Evolutionary conservation across 768 basidiomycete genomes (phyloP).

Genomic region (Sporobolomyces phaffii): DNA sequence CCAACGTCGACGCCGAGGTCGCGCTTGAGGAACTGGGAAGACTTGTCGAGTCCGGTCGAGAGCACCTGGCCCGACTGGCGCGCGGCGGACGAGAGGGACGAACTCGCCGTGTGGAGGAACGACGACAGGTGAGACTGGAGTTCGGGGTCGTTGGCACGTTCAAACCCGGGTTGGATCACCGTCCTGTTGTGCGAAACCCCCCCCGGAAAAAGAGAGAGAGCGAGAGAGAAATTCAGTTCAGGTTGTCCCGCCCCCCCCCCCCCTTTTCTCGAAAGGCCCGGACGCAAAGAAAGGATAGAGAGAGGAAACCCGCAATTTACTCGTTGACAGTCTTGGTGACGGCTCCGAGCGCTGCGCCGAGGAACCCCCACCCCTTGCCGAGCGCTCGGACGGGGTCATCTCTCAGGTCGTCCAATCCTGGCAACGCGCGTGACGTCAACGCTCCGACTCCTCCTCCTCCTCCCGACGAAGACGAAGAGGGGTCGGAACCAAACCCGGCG

Average conservation of each 20-base stretch:
- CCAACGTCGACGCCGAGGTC: constrained; percentile 75
- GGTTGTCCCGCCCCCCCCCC: too few species aligned
- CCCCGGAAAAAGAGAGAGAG: neutral
- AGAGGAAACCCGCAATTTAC: constrained; percentile 13
- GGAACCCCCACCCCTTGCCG: constrained; percentile 92
- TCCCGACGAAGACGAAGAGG: neutral
- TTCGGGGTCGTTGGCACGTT: constrained; percentile 70
- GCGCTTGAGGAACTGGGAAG: constrained; percentile 69
- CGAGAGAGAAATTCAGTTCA: neutral
- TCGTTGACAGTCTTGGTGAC: constrained; percentile 74
- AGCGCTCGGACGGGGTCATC: constrained; percentile 78
- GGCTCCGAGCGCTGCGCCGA: constrained; percentile 73
- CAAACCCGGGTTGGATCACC: constrained; percentile 84
- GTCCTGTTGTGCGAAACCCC: too few species aligned
- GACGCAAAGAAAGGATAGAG: neutral
- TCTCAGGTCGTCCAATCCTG: constrained; percentile 72
- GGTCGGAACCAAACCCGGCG: constrained; percentile 64
- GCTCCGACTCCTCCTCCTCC: constrained; percentile 54
- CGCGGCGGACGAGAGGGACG: constrained; percentile 58
- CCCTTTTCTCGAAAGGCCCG: neutral
- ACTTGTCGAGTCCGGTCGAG: constrained; percentile 47
- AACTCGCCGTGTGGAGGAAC: constrained; percentile 57
- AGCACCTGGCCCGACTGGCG: constrained; percentile 54
- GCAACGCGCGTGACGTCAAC: constrained; percentile 73
- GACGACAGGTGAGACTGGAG: constrained; percentile 68